Percentiles rank a stretch among this genome's conserved stretches.
These are phyloP conservation scores for Dissophora ornata DNA, from an alignment of 192 early-diverging fungal species.

Conservation along the genomic window DNA sequence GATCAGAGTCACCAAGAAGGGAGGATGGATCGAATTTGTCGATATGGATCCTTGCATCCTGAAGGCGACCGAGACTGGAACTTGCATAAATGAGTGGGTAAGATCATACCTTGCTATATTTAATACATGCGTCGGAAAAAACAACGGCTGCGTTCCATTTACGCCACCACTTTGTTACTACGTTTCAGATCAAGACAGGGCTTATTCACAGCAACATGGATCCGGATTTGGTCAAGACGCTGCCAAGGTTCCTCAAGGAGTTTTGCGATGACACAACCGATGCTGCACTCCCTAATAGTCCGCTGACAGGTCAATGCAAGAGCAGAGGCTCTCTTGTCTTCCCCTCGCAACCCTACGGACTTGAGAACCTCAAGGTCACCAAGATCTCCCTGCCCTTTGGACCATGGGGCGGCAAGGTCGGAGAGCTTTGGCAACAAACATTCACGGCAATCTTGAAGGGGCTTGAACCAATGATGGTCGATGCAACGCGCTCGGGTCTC, in stretches of 20 bases:
- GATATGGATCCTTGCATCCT: conserved; percentile 51
- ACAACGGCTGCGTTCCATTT: too few species aligned
- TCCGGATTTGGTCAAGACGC: conserved; percentile 37
- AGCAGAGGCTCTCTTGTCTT: neutral
- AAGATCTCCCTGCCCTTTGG: conserved; percentile 47
- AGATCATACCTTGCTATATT: neutral
- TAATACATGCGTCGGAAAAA: too few species aligned
- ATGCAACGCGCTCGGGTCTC: conserved; percentile 41
- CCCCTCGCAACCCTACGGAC: conserved; percentile 23
- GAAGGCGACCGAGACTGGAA: conserved; percentile 35
- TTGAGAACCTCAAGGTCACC: conserved; percentile 21
- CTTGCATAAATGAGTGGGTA: conserved; percentile 52
- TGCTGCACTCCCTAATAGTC: neutral
- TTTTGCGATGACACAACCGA: conserved; percentile 31
- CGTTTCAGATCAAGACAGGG: conserved; percentile 44
- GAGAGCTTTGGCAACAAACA: conserved; percentile 44
- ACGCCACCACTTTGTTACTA: neutral
- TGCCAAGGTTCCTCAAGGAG: conserved; percentile 39
- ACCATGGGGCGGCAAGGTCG: conserved; percentile 46
- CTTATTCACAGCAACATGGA: conserved; percentile 52
- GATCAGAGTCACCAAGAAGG: conserved; percentile 48
- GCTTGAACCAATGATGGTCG: conserved; percentile 46
- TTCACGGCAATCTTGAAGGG: conserved; percentile 36
- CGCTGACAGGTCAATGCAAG: neutral
- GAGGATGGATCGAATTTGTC: conserved; percentile 55